Percentiles rank a stretch among this genome's conserved stretches.
Evolutionary conservation across 2,329 filamentous ascomycete species (phyloP).

Genomic region (Scleromitrula shiraiana): DNA sequence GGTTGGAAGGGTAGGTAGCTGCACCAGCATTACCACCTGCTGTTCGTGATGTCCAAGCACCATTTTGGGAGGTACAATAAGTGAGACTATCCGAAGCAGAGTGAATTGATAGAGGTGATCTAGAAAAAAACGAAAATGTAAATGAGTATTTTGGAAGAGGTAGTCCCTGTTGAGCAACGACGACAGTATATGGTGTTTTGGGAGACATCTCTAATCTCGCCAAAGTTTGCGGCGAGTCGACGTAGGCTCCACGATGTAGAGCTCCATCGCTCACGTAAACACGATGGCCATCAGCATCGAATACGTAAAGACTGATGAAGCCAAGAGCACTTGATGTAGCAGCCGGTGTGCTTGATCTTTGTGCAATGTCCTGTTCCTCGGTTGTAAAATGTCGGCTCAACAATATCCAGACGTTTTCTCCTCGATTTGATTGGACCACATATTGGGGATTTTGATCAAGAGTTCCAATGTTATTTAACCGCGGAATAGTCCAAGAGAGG

Average conservation of each 20-base stretch:
- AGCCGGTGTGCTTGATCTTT: conserved; percentile 29
- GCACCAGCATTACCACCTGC: conserved; percentile 80
- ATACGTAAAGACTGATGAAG: conserved; percentile 83
- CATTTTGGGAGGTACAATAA: conserved; percentile 45
- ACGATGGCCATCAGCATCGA: conserved; percentile 59
- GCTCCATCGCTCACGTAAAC: conserved; percentile 68
- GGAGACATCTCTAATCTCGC: conserved; percentile 57
- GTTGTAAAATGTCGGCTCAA: conserved; percentile 80
- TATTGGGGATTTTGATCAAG: conserved; percentile 65
- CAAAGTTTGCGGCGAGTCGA: conserved; percentile 89
- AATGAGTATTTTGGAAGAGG: conserved; percentile 71
- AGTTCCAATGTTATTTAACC: conserved; percentile 41
- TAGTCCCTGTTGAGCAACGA: conserved; percentile 72
- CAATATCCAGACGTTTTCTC: conserved; percentile 71
- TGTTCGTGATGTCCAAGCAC: conserved; percentile 69
- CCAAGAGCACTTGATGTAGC: conserved; percentile 41
- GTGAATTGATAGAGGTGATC: conserved; percentile 49
- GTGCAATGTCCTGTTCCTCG: conserved; percentile 50
- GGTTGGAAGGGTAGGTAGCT: conserved; percentile 72
- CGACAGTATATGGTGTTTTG: conserved; percentile 46
- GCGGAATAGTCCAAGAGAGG: conserved; percentile 67
- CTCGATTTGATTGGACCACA: conserved; percentile 50
- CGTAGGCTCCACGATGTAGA: conserved; percentile 71
- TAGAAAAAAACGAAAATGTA: conserved; percentile 76
- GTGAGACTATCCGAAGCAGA: conserved; percentile 40